Base-by-base conservation (phyloP, 2,329 filamentous ascomycete species). In the Nothophaeocryptopus gaeumannii region DNA sequence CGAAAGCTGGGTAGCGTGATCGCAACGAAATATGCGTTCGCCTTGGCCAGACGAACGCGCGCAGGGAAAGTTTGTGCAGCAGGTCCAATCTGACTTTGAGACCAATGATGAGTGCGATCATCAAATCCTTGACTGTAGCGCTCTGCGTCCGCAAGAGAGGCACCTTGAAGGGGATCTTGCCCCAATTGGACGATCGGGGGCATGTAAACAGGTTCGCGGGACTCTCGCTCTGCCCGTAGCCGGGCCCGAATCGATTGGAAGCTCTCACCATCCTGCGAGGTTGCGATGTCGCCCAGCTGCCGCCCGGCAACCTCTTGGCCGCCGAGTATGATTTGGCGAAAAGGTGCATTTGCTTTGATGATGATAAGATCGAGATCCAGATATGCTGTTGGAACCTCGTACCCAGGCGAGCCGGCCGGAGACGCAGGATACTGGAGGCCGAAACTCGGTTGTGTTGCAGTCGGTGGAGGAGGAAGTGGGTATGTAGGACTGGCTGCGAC, bases 151-250 rank as follows among this genome's bases (percentile, higher is more conserved):
- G 62, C 63, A 36, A 75, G 71, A 2, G 60, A 57, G 8, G 76
- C 62, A 16, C 64, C 63, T 12, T 70, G 65, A 39, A 77, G 61
- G 9, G 72, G 70, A 56, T 76, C 72, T 34, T 74, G 67, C 4
- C 72, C 61, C 9, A 67, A 66, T 12, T 70, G 70, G n/a, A 66
- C 53, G 16, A 78, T 78, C 5, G 76, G 74, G 16, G 77, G 71
- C 62, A 78, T 72, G 54, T 75, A 77, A 26, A 74, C 63, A 11
- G 76, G 75, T 47, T 78, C 75, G 33, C 72, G 69, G 29, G 67
- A 64, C 35, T 75, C 72, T 41, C 73, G 63, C 54, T 79, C 77
- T 33, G 72, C 69, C 33, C 74, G 67, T 41, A 79, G 62, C 12
- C 71, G 67, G 41, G 68, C 71, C 35, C 73, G 70, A 31, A 79